Base-by-base conservation (phyloP, 2,329 filamentous ascomycete species). In the Aspergillus niger region DNA sequence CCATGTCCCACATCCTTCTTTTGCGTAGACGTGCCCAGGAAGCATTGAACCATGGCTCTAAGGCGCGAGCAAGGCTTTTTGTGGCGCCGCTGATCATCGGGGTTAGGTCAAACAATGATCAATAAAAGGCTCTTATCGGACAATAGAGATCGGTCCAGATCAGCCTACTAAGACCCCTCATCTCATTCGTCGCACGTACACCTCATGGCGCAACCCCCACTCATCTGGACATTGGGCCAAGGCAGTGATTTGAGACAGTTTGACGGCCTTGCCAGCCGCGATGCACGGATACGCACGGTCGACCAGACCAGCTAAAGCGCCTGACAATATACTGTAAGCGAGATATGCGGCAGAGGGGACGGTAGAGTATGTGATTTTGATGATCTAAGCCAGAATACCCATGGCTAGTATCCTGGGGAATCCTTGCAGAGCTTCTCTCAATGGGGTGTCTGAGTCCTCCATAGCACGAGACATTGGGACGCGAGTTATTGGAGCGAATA, bases 141-240 rank as follows among this genome's bases (percentile, higher is more conserved):
- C 41, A 43, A 47, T 44, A 47, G 43, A 55, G 41, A 44, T 55
- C 39, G 53, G 43, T 30, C 53, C 53, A 55, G 53, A 55, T 47
- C 53, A 15, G 53, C 39, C 39, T 22, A 41, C 39, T 32, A n/a
- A 47, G 28, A 20, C 26, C 39, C 22, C 53, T 55, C 53, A 55
- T 26, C 53, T 55, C 26, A 55, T 55, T 17, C 13, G 17, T 30
- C 13, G 39, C 53, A 47, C 43, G 15, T 44, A 44, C 53, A 55
- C 11, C 17, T 20, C 26, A 30, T 32, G 43, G 53, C 41, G n/a
- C 24, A 17, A 43, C 36, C 43, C 26, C 28, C n/a, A 26, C 24
- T 20, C 44, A 44, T 32, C 26, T 22, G 17, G 10, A 30, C 36
- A 47, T 41, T 5, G 28, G 28, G 47, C 26, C 47, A 50, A 50